These are phyloP conservation scores for Metschnikowia matae DNA, from an alignment of 805 yeast species.

Conservation along the genomic window DNA sequence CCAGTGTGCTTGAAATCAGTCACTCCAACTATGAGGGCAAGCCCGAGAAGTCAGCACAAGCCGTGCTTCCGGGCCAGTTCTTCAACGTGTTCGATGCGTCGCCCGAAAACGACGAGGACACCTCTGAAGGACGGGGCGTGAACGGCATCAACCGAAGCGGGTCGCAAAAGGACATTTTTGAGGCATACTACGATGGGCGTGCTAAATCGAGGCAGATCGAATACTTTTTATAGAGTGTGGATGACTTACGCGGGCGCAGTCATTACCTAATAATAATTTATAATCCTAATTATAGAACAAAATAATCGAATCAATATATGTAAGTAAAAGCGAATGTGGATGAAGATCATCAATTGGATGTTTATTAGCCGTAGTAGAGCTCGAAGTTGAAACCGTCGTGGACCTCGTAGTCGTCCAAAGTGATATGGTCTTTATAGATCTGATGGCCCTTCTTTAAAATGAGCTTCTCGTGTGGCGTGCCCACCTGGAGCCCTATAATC, in stretches of 20 bases:
- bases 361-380: conserved; percentile 58
- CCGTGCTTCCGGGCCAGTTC: conserved; percentile 49
- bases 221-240: conserved; percentile 40
- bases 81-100: conserved; percentile 97
- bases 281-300: background rate
- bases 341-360: too few relatives aligned
- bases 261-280: background rate
- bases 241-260: conserved; percentile 5
- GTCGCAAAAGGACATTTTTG: conserved; percentile 19
- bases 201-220: conserved; percentile 42
- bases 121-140: conserved; percentile 38
- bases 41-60: conserved; percentile 16
- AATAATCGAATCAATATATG: background rate
- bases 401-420: conserved; percentile 90
- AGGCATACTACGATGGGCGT: conserved; percentile 26
- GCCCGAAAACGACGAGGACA: conserved; percentile 78
- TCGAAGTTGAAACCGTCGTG: conserved; percentile 87
- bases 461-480: conserved; percentile 61
- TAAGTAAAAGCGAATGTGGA: too few relatives aligned
- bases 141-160: conserved; percentile 24
- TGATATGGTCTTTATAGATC: conserved; percentile 82
- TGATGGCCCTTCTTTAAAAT: conserved; percentile 83
- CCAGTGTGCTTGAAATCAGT: conserved; percentile 86
- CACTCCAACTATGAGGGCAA: conserved; percentile 43
- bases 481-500: conserved; percentile 76